phyloP scores from a whole-genome alignment of 164 flowering plant genomes.

The Umbellularia californica region DNA sequence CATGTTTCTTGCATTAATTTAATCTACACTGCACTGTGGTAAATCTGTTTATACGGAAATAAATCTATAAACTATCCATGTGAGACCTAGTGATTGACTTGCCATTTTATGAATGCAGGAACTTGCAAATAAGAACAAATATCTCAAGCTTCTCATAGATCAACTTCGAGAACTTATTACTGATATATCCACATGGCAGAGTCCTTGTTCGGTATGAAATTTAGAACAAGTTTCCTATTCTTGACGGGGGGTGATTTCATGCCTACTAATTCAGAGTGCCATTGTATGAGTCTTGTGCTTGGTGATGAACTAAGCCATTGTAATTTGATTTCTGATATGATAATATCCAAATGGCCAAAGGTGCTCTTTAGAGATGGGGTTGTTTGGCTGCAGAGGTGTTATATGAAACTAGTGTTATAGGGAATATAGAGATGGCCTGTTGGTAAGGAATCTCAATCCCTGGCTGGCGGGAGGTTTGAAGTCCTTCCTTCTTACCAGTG shows the following conservation, averaged over 20 bases:
- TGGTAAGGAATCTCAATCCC: too few species aligned
- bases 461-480: too few species aligned
- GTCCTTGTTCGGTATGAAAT: constrained; percentile 59
- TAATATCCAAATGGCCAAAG: too few species aligned
- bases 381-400: too few species aligned
- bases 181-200: constrained; percentile 87
- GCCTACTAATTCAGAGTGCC: background rate
- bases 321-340: background rate
- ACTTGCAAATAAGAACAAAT: constrained; percentile 56
- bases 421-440: too few species aligned
- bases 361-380: too few species aligned
- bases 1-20: background rate
- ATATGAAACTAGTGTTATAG: too few species aligned
- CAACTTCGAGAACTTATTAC: constrained; percentile 69
- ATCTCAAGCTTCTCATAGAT: constrained; percentile 68
- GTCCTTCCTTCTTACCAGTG: too few species aligned
- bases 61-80: too few species aligned
- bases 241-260: background rate
- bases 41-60: too few species aligned
- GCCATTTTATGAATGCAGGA: constrained; percentile 38
- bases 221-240: background rate
- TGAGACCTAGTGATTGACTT: background rate
- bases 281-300: background rate
- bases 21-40: background rate
- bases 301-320: background rate